A percentile compares a stretch with the other conserved stretches of the same genome.
Evolutionary conservation across 305 asterid species (phyloP).

Genomic region (Solanum aculeatissimum): DNA sequence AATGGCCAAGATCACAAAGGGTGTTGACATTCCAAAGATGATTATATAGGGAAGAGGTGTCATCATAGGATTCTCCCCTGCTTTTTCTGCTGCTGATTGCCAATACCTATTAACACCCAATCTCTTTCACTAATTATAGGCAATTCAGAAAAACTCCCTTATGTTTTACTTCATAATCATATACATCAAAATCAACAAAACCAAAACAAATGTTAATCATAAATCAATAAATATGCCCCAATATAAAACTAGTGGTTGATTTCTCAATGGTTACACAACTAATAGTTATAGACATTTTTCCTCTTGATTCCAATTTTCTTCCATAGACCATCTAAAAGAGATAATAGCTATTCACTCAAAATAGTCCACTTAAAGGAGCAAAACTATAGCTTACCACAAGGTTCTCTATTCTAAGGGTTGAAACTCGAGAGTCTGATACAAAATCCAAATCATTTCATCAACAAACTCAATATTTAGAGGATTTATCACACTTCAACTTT

Average conservation of each 20-base stretch:
- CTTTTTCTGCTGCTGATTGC: conserved; percentile 88
- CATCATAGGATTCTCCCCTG: conserved; percentile 93
- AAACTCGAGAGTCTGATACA: neutral
- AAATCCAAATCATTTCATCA: neutral
- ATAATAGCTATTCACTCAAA: neutral
- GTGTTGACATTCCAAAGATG: conserved; percentile 93
- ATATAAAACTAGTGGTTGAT: neutral
- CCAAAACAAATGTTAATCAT: neutral
- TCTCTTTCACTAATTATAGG: neutral
- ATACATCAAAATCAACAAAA: neutral
- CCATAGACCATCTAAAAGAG: too few relatives aligned
- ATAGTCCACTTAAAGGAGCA: neutral
- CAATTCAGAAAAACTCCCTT: neutral
- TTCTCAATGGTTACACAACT: neutral
- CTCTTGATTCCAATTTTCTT: neutral
- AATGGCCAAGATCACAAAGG: conserved; percentile 79
- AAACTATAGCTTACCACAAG: neutral
- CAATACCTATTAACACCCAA: conserved; percentile 25
- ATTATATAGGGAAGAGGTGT: conserved; percentile 91
- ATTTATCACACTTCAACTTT: neutral
- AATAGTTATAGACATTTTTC: neutral
- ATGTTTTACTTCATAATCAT: neutral
- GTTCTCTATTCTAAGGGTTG: neutral
- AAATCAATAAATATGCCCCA: neutral
- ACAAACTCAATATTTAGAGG: neutral